phyloP scores from a whole-genome alignment of 2,329 filamentous ascomycete species.

The Alternaria atra region DNA sequence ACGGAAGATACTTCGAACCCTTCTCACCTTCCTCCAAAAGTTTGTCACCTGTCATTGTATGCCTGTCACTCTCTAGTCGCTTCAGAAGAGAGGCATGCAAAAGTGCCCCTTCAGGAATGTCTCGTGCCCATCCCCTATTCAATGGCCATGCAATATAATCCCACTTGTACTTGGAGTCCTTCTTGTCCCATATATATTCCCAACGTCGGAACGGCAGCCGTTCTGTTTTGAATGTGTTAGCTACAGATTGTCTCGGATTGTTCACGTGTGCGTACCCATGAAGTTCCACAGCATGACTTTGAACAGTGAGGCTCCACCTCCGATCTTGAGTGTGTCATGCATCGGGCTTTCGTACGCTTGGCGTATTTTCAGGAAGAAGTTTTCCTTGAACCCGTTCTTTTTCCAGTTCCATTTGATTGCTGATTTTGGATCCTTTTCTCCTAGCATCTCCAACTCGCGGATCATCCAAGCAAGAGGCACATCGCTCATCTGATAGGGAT shows the following conservation, averaged over 20 bases:
- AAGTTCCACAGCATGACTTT: conserved; percentile 9
- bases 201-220: conserved; percentile 6
- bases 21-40: neutral
- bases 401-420: conserved; percentile 1
- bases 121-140: neutral
- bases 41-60: neutral
- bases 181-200: neutral
- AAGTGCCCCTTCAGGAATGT: neutral
- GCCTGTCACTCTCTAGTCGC: neutral
- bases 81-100: conserved; percentile 3
- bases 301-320: conserved; percentile 2
- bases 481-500: conserved; percentile 12
- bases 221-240: conserved; percentile 4
- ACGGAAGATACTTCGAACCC: neutral
- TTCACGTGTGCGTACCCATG: conserved; percentile 6
- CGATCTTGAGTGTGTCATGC: conserved; percentile 2
- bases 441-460: conserved; percentile 7
- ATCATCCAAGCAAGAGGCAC: conserved; percentile 13
- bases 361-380: neutral
- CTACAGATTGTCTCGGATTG: neutral
- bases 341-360: conserved; percentile 1
- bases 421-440: neutral
- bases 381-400: conserved; percentile 5
- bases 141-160: neutral
- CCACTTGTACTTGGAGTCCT: neutral